Percentiles rank a stretch among this genome's conserved stretches.
phyloP scores from a whole-genome alignment of 345 rosid genomes.

The Eucalyptus pauciflora region DNA sequence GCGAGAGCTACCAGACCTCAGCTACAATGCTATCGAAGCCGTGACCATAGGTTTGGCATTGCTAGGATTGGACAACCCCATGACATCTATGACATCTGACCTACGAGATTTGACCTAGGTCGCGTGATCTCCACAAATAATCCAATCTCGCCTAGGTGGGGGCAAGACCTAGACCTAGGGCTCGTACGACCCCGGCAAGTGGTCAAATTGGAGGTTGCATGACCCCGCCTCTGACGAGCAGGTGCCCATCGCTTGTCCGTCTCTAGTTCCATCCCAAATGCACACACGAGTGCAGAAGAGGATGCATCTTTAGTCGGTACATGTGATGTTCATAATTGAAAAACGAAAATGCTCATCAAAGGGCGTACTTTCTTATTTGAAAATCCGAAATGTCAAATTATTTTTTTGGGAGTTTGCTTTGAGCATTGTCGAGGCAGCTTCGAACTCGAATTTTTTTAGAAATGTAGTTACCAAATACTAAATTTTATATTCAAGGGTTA shows the following conservation, averaged over 20 bases:
- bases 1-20: background rate
- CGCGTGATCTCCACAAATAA: background rate
- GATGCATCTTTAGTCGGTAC: background rate
- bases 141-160: background rate
- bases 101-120: background rate
- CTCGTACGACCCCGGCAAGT: background rate
- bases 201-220: background rate
- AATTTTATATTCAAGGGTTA: background rate
- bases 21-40: background rate
- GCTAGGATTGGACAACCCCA: background rate
- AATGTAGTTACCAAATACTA: too few relatives aligned
- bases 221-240: background rate
- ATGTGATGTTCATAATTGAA: background rate
- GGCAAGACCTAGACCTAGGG: background rate
- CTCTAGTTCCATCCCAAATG: background rate
- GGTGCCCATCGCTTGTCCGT: background rate
- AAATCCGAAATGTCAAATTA: background rate
- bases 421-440: background rate
- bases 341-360: background rate
- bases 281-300: background rate
- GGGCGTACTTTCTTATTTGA: background rate
- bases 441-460: rapidly evolving
- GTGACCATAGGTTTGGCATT: background rate
- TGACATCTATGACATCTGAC: too few relatives aligned
- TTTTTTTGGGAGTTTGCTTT: background rate